phyloP scores from a whole-genome alignment of 495 filamentous ascomycete genomes.

The Aspergillus diversus region DNA sequence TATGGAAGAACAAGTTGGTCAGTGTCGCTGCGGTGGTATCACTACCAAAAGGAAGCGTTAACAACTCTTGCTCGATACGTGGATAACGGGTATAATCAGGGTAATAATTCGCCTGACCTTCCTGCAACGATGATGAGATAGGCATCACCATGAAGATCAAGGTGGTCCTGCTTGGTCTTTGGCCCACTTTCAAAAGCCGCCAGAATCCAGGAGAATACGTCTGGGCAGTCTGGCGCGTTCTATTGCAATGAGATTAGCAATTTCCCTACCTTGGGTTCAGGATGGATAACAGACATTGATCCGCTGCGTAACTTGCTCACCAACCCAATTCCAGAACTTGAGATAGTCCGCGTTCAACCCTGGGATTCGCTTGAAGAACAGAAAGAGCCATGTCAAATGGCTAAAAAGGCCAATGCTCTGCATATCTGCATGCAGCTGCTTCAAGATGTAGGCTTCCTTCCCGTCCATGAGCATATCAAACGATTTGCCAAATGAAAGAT shows the following conservation, averaged over 20 bases:
- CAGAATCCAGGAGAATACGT: neutral
- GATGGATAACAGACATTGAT: no score
- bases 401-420: neutral
- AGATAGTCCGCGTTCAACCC: no score
- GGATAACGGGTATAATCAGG: neutral
- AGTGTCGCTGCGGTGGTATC: neutral
- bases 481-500: constrained; percentile 40
- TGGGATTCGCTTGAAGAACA: no score
- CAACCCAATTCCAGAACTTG: neutral
- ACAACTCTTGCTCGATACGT: neutral
- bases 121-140: neutral
- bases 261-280: no score
- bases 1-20: neutral
- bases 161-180: neutral
- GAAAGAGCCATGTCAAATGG: neutral
- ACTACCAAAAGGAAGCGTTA: neutral
- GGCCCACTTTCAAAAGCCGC: neutral
- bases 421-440: neutral
- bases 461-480: constrained; percentile 41
- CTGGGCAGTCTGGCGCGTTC: neutral
- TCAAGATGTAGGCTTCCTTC: constrained; percentile 19
- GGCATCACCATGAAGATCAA: neutral
- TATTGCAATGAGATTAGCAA: no score
- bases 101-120: neutral
- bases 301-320: no score